Percentiles rank a stretch among this genome's conserved stretches.
phyloP scores from a whole-genome alignment of 2,329 filamentous ascomycete genomes.

The Cladosporium sp. region DNA sequence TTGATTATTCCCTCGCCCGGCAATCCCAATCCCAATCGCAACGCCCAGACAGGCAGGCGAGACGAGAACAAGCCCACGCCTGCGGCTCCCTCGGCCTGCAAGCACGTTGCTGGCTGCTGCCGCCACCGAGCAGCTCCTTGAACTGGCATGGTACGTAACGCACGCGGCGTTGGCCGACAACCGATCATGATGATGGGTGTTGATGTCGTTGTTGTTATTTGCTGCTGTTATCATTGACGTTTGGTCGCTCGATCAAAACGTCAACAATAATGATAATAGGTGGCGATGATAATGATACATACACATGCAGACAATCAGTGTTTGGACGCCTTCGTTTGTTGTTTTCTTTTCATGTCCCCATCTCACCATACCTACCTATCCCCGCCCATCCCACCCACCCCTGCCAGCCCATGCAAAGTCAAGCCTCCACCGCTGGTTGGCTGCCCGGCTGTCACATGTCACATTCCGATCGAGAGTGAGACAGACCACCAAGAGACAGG shows the following conservation, averaged over 20 bases:
- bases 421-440: neutral
- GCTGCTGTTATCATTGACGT: no score
- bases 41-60: no score
- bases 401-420: neutral
- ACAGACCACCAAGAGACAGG: neutral
- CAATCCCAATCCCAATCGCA: no score
- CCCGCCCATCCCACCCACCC: neutral
- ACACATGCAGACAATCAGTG: no score
- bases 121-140: conserved; percentile 13
- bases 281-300: no score
- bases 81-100: neutral
- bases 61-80: neutral
- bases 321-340: neutral
- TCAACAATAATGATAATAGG: no score
- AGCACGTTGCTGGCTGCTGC: conserved; percentile 10
- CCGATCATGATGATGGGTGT: no score
- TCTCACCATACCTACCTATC: neutral
- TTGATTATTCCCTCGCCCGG: no score
- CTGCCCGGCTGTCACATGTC: conserved; percentile 12
- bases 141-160: conserved; percentile 13
- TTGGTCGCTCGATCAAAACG: neutral
- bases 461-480: neutral
- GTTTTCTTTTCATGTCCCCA: neutral
- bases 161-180: neutral
- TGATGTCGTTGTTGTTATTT: no score